Base-by-base conservation (phyloP, 345 rosid genomes). In the Pseudoturritis turrita region DNA sequence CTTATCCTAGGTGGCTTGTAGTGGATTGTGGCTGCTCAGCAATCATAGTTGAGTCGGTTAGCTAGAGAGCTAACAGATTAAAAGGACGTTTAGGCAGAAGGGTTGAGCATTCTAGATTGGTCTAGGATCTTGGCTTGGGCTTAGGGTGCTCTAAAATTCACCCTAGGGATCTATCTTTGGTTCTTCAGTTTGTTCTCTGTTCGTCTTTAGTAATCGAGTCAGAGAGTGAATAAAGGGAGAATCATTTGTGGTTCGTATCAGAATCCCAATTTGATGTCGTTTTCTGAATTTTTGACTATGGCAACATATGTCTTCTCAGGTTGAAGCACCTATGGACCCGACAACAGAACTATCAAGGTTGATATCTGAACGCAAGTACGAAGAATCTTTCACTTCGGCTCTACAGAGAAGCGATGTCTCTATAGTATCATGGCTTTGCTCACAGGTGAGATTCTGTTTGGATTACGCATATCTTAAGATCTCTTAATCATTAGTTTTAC, bases 381-480 rank as follows among this genome's bases (percentile, higher is more conserved):
- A 88, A 25, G 94, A 89, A 70, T 93, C 96, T 49, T 91, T 95
- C 80, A 83, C 83, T 19, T 36, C 73, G 13, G 96, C 89, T 8
- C 85, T 91, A 6, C 96, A 83, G 64, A 91, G 92, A 79, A 95
- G 94, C 70, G 96, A 95, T 14, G 84, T 91, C 35, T 82, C 90
- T 4, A 76, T 86, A 15, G 96, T 91, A 3, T 85, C 96, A 50
- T 91, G 99, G 99, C 79, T 95, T 65, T 95, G 99, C 47, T 78
- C 84, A 70, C 96, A 89, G 97, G 97, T 91, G 72, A 49, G 7
- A 5, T 33, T 12, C 21, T 4, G 28, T 51, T 37, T 49, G 4
- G 9, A 12, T 43, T 19, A 7, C 1, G 2, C 3, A 0, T 6
- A 9, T 41, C 10, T 45, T 49, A 37, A 35, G 35, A 28, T 52